Evolutionary conservation across 768 basidiomycete genomes (phyloP), one percentile per base, ranked within the genome.

Genomic region (Naganishia friedmannii): DNA sequence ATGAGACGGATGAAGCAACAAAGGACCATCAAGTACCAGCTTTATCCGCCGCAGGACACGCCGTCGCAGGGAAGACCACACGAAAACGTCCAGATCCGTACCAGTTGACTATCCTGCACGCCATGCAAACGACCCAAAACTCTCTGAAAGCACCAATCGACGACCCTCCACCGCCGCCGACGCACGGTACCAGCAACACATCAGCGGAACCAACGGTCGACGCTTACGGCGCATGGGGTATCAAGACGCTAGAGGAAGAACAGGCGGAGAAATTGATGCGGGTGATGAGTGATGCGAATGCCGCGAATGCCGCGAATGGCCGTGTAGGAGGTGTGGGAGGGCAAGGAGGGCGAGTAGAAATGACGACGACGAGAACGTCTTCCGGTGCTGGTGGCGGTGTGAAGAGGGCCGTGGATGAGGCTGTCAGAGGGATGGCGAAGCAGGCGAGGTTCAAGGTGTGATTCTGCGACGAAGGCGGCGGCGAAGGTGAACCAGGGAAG

Each of bases 101-200:
- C 34, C 42, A 60, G 10, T 32, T 69, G 31, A 58, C 57, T 15
- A 45, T 69, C 42, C 45, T 58, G 13, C 58, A 48, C 10, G 68
- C 68, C 4, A 58, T 69, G 46, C 68, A 58, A 58, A 58, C 56
- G 10, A 69, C 58, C 26, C 68, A 69, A 37, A 57, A 60, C 23
- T 34, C 68, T 2, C 21, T 69, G 45, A 45, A 56, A 13, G 29
- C 21, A 7, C 56, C 63, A 28, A 34, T 69, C 29, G 34, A 32
- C 42, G 34, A 51, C 42, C 37, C 37, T 3, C 26, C 57, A 8
- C 42, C 42, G 9, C 42, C 15, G 12, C 12, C 34, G 12, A n/a
- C n/a, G n/a, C 45, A 15, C 15, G 45, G 26, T 28, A 29, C 9
- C 42, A 34, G 28, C 12, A 57, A 57, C 46, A 10, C 42, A 13